Base-by-base conservation (phyloP, 2,329 filamentous ascomycete genomes). In the Didymella sp. region DNA sequence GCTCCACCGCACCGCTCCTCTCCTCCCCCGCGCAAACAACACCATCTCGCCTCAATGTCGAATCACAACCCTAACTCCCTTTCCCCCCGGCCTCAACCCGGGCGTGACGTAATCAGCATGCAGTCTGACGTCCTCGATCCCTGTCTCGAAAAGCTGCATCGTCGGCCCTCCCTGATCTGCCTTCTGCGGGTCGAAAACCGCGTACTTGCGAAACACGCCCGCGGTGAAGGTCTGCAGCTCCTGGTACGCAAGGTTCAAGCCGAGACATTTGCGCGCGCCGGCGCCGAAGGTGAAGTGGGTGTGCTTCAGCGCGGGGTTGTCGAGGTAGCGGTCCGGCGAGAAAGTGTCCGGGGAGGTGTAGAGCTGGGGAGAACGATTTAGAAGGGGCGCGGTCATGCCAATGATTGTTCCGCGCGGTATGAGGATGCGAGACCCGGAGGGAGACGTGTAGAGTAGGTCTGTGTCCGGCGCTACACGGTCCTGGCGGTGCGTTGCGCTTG, bases 401-500 rank as follows among this genome's bases (percentile, higher is more conserved):
- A 49, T 17, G 4, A 15, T 42, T 25, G 30, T 51, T 13, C 40
- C 48, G n/a, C 8, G 40, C 48, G 22, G 48, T n/a, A n/a, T n/a
- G n/a, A n/a, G n/a, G n/a, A n/a, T n/a, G n/a, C n/a, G n/a, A n/a
- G n/a, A n/a, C n/a, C 51, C 51, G n/a, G 37, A 21, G 8, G 45
- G 15, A 13, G 44, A 44, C 2, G 35, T 47, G 38, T 49, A 55
- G n/a, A 38, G 7, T 4, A 55, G 51, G 13, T 30, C 51, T n/a
- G 44, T 30, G 30, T 55, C 51, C 37, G 45, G 44, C 24, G 50
- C 51, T 12, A 45, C 19, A 1, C 59, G 56, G 12, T 49, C 37
- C 15, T 58, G 55, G 12, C 54, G 42, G 6, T 58, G 41, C 13
- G 50, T 37, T 21, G 50, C 47, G 22, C 48, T 44, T 4, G 72